Conservation (phyloP, 2,329 filamentous ascomycete genomes). For the Paramyrothecium roridum region DNA sequence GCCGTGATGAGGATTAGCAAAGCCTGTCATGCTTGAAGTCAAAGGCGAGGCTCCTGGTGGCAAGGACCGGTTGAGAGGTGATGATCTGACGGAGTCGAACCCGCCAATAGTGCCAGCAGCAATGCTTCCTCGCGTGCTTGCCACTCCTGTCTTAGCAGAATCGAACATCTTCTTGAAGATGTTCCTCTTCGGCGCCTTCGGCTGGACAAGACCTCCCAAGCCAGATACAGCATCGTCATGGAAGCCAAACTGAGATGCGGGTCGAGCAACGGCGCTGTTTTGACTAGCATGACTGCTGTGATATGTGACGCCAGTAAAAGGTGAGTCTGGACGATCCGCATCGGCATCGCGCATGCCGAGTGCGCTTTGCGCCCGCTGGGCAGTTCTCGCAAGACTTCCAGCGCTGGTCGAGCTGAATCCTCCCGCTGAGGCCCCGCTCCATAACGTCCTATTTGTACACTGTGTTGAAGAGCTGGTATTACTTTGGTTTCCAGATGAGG, state of each 20-base stretch:
- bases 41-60: constrained; percentile 41
- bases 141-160: constrained; percentile 89
- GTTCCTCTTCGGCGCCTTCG: constrained; percentile 77
- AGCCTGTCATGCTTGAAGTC: constrained; percentile 34
- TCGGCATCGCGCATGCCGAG: constrained; percentile 58
- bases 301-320: constrained; percentile 79
- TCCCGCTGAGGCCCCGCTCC: constrained; percentile 90
- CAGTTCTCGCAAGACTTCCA: constrained; percentile 82
- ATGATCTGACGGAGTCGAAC: constrained; percentile 36
- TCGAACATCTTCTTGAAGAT: constrained; percentile 97
- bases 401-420: constrained; percentile 94
- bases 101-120: constrained; percentile 50
- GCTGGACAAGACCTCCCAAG: constrained; percentile 74
- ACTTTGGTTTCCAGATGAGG: constrained; percentile 70
- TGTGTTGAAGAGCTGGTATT: constrained; percentile 72
- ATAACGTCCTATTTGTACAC: constrained; percentile 79
- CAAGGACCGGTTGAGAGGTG: constrained; percentile 38
- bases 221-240: constrained; percentile 64
- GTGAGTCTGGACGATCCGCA: constrained; percentile 55
- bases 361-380: constrained; percentile 62
- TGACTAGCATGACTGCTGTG: constrained; percentile 80
- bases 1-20: constrained; percentile 30
- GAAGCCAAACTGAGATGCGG: constrained; percentile 65
- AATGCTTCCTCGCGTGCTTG: constrained; percentile 83
- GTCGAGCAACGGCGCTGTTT: constrained; percentile 35